Percentiles rank a stretch among this genome's conserved stretches.
Evolutionary conservation across 495 filamentous ascomycete genomes (phyloP).

Genomic region (Penicillium turbatum): DNA sequence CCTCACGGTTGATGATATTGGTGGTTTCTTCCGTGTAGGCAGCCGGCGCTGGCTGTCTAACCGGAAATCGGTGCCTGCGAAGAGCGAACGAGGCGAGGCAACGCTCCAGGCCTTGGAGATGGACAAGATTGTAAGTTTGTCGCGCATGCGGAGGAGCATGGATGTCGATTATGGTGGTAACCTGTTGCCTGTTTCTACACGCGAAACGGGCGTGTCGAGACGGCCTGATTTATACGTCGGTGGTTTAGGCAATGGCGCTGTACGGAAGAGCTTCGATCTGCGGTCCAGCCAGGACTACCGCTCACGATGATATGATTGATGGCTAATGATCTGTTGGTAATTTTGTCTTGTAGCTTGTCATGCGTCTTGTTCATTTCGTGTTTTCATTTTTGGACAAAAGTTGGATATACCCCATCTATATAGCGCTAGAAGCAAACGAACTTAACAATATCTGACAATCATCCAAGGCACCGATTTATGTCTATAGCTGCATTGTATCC

Average conservation of each 20-base stretch:
- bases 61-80: conserved; percentile 3
- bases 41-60: conserved; percentile 26
- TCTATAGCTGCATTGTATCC: conserved; percentile 10
- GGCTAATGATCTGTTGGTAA: conserved; percentile 1
- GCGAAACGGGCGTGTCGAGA: conserved; percentile 17
- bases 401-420: conserved; percentile 7
- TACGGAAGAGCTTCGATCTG: conserved; percentile 19
- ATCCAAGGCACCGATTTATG: not conserved
- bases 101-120: conserved; percentile 23
- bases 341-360: not conserved
- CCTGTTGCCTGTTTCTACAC: conserved; percentile 34
- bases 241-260: conserved; percentile 7
- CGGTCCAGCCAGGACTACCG: conserved; percentile 20
- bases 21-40: conserved; percentile 33
- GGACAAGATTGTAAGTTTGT: conserved; percentile 31
- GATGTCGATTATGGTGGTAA: conserved; percentile 31
- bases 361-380: not conserved
- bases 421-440: conserved; percentile 4
- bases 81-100: not conserved
- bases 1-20: conserved; percentile 54
- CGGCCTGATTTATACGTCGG: conserved; percentile 11
- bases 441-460: not conserved
- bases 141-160: conserved; percentile 25
- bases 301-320: conserved; percentile 18
- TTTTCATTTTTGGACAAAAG: conserved; percentile 1